Evolutionary conservation across 768 basidiomycete genomes (phyloP).

Genomic region (Leccinum fibrillosum): DNA sequence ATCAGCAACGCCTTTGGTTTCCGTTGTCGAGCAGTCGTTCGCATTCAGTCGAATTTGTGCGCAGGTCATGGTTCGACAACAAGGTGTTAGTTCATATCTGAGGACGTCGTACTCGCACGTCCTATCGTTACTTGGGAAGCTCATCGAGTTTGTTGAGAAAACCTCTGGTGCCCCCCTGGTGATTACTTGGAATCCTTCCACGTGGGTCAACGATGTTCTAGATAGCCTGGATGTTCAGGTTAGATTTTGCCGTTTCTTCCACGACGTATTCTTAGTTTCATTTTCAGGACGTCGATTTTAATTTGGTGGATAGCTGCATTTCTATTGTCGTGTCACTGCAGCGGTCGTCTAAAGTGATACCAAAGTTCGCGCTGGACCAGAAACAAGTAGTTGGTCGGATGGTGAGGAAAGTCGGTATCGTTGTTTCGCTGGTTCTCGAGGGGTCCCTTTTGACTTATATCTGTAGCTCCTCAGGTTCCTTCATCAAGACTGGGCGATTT

Average conservation of each 20-base stretch:
- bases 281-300: slow-evolving; percentile 48
- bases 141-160: slow-evolving; percentile 43
- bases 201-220: slow-evolving; percentile 62
- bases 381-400: slow-evolving; percentile 56
- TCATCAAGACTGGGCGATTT: slow-evolving; percentile 56
- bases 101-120: slow-evolving; percentile 53
- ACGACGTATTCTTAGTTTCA: slow-evolving; percentile 2
- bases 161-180: slow-evolving; percentile 29
- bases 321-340: slow-evolving; percentile 55
- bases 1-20: slow-evolving; percentile 47
- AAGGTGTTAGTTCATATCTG: slow-evolving; percentile 30
- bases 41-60: slow-evolving; percentile 47
- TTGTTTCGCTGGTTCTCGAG: neutral
- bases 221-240: slow-evolving; percentile 56
- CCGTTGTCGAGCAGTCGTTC: slow-evolving; percentile 54
- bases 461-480: slow-evolving; percentile 72
- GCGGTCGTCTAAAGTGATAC: slow-evolving; percentile 46
- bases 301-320: slow-evolving; percentile 61
- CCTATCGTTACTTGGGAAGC: slow-evolving; percentile 48
- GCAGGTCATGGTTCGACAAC: slow-evolving; percentile 31
- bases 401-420: slow-evolving; percentile 44
- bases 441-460: slow-evolving; percentile 4
- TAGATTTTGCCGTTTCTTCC: slow-evolving; percentile 8
- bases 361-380: slow-evolving; percentile 53
- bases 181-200: slow-evolving; percentile 57